These are phyloP conservation scores for Penicillium sp. DNA, from an alignment of 2,329 filamentous ascomycete genomes.

Conservation along the genomic window DNA sequence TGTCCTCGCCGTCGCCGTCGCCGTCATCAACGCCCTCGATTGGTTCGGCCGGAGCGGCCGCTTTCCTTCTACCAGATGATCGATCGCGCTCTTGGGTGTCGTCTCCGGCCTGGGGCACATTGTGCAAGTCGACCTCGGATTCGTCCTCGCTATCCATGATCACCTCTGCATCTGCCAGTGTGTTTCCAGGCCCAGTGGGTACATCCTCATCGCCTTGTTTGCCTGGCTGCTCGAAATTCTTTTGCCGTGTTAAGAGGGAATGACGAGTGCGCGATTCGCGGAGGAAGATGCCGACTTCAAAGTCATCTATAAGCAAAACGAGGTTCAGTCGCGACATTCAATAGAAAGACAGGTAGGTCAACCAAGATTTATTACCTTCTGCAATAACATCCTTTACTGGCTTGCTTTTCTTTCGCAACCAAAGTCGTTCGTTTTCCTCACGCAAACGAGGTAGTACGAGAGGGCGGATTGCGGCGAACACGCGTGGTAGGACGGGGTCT, in stretches of 20 bases:
- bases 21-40: background rate
- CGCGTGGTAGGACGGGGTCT: slow-evolving; percentile 75
- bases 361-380: slow-evolving; percentile 82
- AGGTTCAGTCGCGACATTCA: slow-evolving; percentile 1
- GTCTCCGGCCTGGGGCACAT: slow-evolving; percentile 59
- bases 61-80: background rate
- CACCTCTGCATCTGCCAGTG: slow-evolving; percentile 43
- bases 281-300: slow-evolving; percentile 92
- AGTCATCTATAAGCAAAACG: slow-evolving; percentile 70
- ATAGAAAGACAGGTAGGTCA: background rate
- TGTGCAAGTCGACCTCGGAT: slow-evolving; percentile 51
- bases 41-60: background rate
- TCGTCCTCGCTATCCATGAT: slow-evolving; percentile 68
- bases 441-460: slow-evolving; percentile 87
- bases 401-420: slow-evolving; percentile 74
- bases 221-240: slow-evolving; percentile 67
- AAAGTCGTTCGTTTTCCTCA: slow-evolving; percentile 72
- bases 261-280: slow-evolving; percentile 85
- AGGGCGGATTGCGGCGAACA: slow-evolving; percentile 84
- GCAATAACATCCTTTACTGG: slow-evolving; percentile 85
- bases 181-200: slow-evolving; percentile 28
- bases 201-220: background rate
- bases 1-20: slow-evolving; percentile 69
- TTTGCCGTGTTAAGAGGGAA: slow-evolving; percentile 83
- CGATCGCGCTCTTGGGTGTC: slow-evolving; percentile 13